Evolutionary conservation across 768 basidiomycete species (phyloP).

Genomic region (Russula sp.): DNA sequence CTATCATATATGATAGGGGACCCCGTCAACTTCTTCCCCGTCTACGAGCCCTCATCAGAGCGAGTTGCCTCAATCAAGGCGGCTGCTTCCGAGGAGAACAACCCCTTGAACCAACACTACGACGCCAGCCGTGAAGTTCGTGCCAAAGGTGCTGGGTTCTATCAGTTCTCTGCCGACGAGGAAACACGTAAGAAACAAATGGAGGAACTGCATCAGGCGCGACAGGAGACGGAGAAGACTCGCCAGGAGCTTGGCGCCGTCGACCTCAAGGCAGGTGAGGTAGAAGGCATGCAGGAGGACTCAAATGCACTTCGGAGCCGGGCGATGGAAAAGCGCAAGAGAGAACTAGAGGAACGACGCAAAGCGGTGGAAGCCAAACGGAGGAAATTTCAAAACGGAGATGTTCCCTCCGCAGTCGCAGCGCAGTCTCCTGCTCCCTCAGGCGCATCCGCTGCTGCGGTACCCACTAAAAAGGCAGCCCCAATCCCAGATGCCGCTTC

Average conservation of each 20-base stretch:
- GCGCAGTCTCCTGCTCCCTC: conserved; percentile 15
- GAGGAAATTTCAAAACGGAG: conserved; percentile 40
- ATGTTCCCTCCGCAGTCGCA: conserved; percentile 1
- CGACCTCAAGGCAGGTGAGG: conserved; percentile 60
- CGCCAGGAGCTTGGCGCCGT: conserved; percentile 55
- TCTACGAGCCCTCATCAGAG: conserved; percentile 80
- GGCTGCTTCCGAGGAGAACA: conserved; percentile 61
- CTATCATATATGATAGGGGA: conserved; percentile 45
- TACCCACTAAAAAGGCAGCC: conserved; percentile 20
- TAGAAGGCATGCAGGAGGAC: conserved; percentile 63
- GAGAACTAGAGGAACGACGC: conserved; percentile 63
- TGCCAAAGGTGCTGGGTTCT: conserved; percentile 84
- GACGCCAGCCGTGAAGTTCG: conserved; percentile 80
- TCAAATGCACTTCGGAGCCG: conserved; percentile 38
- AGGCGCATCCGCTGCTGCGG: not conserved
- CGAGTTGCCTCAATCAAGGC: conserved; percentile 69
- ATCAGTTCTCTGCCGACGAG: conserved; percentile 86
- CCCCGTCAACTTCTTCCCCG: conserved; percentile 80
- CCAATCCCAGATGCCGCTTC: conserved; percentile 5
- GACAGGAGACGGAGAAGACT: conserved; percentile 65
- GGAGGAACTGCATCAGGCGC: conserved; percentile 65
- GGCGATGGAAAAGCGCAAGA: conserved; percentile 67
- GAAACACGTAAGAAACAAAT: conserved; percentile 71
- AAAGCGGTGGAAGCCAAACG: conserved; percentile 60
- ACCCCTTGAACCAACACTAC: conserved; percentile 72